Base-by-base conservation (phyloP, 805 yeast species). In the Saturnispora galanensis region DNA sequence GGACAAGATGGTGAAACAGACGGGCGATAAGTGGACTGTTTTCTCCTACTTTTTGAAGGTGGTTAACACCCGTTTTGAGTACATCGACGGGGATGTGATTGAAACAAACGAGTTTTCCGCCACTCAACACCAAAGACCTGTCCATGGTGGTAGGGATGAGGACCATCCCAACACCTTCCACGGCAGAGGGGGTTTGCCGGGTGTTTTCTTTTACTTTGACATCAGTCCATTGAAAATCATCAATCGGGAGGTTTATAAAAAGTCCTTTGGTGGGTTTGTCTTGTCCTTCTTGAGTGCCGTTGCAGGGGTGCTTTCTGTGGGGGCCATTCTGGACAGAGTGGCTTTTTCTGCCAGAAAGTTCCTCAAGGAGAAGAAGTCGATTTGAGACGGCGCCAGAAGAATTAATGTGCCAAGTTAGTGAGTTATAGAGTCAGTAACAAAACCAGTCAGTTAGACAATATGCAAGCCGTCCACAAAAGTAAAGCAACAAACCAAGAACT, bases 241-340 rank as follows among this genome's bases (percentile, higher is more conserved):
- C 56, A 87, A 90, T 65, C 72, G 77, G 47, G 94, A 93, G 62
- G 79, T 71, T 51, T 76, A 74, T 55, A 73, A 76, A 45, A 82
- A 80, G 59, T 73, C 93, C 2, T 84, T 93, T 81, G 81, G 89
- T 29, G 84, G 88, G 1, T 88, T 89, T 58, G 56, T 87, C 21
- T 67, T 88, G 47, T 87, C 89, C 31, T 85, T 84, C 26, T 77
- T 93, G 52, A 83, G 96, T 45, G 86, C 94, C 7, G 73, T 90
- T 35, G 97, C 97, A 9, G 97, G 97, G 39, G 88, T 93, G 10
- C 69, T 93, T 47, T 89, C 96, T 26, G 88, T 90, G 26, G 97
- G 95, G 9, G 82, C 96, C 0, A 77, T 89, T 32, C 63, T 89
- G 39, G 98, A 93, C 62, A 76, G 87, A 48, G 79, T 94, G 3